Base-by-base conservation (phyloP, 2,329 filamentous ascomycete genomes). In the Rhinocladiella mackenziei region DNA sequence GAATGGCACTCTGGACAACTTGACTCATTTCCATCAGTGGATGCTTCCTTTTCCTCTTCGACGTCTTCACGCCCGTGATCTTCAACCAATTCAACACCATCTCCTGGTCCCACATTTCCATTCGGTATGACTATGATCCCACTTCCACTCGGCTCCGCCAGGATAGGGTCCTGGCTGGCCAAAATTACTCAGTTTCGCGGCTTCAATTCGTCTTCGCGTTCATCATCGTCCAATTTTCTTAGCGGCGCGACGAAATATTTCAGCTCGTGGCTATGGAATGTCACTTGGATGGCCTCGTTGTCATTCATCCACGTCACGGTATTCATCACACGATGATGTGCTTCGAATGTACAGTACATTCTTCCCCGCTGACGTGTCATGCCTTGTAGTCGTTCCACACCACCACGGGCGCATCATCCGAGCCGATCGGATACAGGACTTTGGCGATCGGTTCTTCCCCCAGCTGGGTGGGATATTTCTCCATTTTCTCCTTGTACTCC, bases 361-460 rank as follows among this genome's bases (percentile, higher is more conserved):
- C 10, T n/a, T 37, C 44, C 9, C 29, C 19, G 14, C 18, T 17
- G 6, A 22, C 32, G n/a, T 31, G 32, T 35, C 40, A 49, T 26
- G 48, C 46, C 13, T 38, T 36, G 40, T 55, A 56, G 6, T 53
- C 42, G 15, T 46, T 38, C 51, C 56, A 56, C 26, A 54, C 29
- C 4, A 30, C 30, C 2, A 38, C 17, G 11, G 25, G 36, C 8
- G 25, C 34, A 3, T 23, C 43, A 10, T 36, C 39, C 3, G 43
- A 28, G n/a, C 50, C 46, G n/a, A 40, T 42, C 2, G 51, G 51
- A 33, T 55, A 52, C 11, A 58, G 31, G 4, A 58, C 40, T 23
- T 51, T 56, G 11, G 45, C 23, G n/a, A 58, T 54, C 3, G 56
- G 56, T 32, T 58, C 56, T 31, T 58, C 52, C 9, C 28, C 25